A percentile compares a stretch with the other conserved stretches of the same genome.
Evolutionary conservation across 306 rosid genomes (phyloP).

Genomic region (Prunus mume): DNA sequence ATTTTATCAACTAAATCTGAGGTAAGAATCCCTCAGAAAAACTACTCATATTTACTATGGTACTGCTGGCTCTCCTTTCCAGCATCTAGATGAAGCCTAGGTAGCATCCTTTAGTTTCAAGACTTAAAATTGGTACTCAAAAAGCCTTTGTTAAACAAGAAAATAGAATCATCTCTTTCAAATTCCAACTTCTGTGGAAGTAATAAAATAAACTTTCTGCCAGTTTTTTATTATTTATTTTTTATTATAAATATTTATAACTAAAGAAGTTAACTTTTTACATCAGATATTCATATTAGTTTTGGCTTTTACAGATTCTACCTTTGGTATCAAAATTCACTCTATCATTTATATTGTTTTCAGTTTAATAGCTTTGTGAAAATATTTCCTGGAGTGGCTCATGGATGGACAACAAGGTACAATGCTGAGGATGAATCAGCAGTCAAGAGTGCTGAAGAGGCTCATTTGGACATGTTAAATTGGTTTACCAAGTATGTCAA

Average conservation of each 20-base stretch:
- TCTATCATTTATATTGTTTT: background rate
- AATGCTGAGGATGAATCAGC: conserved; percentile 44
- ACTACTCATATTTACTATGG: background rate
- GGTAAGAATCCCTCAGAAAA: conserved; percentile 25
- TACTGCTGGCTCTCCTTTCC: too few species aligned
- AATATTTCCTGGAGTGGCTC: conserved; percentile 49
- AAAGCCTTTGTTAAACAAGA: too few species aligned
- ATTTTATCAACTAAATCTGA: conserved; percentile 34
- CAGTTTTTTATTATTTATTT: too few species aligned
- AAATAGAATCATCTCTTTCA: too few species aligned
- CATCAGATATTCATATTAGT: background rate
- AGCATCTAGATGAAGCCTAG: too few species aligned
- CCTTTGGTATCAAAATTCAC: background rate
- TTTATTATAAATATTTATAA: too few species aligned
- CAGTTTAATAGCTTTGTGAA: conserved; percentile 57
- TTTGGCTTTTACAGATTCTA: background rate
- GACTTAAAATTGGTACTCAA: too few species aligned
- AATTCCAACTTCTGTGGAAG: too few species aligned
- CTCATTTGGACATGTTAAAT: conserved; percentile 54
- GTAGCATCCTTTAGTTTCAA: too few species aligned
- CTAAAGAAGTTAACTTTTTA: background rate
- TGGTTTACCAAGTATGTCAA: conserved; percentile 60
- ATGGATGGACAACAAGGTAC: conserved; percentile 62
- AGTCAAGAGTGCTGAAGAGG: conserved; percentile 55
- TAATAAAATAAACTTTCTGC: too few species aligned